Evolutionary conservation across 2,329 filamentous ascomycete genomes (phyloP), one percentile per base, ranked within the genome.

Genomic region (Falciphora oryzae): DNA sequence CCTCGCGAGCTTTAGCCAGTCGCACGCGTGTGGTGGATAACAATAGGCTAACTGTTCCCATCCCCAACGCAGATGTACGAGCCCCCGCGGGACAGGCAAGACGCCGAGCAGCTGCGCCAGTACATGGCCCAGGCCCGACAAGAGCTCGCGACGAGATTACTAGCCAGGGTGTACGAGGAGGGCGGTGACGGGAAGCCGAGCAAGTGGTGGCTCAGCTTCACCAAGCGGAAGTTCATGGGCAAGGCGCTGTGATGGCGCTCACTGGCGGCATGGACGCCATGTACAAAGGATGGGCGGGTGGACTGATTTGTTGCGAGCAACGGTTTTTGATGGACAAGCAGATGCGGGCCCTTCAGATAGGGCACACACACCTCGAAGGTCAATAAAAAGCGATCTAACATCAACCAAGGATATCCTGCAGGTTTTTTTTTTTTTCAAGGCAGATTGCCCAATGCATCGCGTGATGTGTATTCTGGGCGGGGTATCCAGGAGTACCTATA

Each of bases 171-270:
- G 69, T 99, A 96, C 75, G 89, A 90, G 64, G 93, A 93, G 80
- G 70, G 84, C 77, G 77, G 85, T 74, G 78, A 93, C 82, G 77
- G 91, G 79, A 85, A 85, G 78, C 86, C 86, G 64, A 85, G 81
- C 77, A 86, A 96, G 87, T 98, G 94, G 92, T 99, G 95, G 95
- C 79, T 99, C 76, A 98, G 95, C 83, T 99, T 97, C 77, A 92
- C 91, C 64, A 98, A 98, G 88, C 89, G 95, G 80, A 97, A 97
- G 87, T 99, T 99, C 75, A 98, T 99, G 95, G 93, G 93, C 76
- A 98, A 98, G 87, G 85, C 86, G 70, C 81, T 95, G 79, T 93
- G 82, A 76, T 50, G 13, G 27, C 44, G 27, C 32, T 8, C 10
- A 8, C 38, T 53, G 18, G 44, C 44, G 18, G 44, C 44, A 50